Base-by-base conservation (phyloP, 345 rosid genomes). In the Euphorbia tirucalli region DNA sequence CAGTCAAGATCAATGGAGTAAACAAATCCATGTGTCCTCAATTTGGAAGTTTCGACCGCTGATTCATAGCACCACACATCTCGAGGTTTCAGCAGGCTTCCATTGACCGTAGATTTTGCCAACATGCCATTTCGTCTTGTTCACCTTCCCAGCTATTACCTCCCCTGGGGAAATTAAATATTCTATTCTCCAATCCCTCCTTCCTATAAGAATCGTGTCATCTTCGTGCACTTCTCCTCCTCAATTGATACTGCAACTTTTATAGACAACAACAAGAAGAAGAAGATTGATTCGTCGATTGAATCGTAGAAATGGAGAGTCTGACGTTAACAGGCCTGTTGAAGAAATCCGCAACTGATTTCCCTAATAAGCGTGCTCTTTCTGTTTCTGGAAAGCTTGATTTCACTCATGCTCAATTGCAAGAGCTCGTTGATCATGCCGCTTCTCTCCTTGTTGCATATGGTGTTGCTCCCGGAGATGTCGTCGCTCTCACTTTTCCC, bases 401-500 rank as follows among this genome's bases (percentile, higher is more conserved):
- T 49, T 67, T 88, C 24, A 79, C 86, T 0, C 85, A 88, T 44
- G 61, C 82, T 9, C 76, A 61, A 41, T 70, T 88, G 59, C 78
- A 79, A 22, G 73, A 73, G 2, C 81, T 82, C 67, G 65, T 89
- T 65, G 91, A 89, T 18, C 81, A 79, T 0, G 89, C 91, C 48
- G 88, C 93, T 65, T 71, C 87, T 28, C 83, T 76, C 57, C 93
- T 89, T 25, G 32, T 79, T 64, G 82, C 86, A 57, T 25, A 80
- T 69, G 93, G 90, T 15, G 74, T 89, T 71, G 9, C 39, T 19
- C 80, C 86, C 18, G 89, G 91, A 7, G 87, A 85, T 63, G 91
- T 83, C 58, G 88, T 89, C 61, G 91, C 93, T 37, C 88, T 89
- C 76, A 81, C 89, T 44, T 89, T 89, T 72, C 86, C 87, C 31